Percentiles rank a stretch among this genome's conserved stretches.
Conservation (phyloP, 179 eudicot species). For the Patellifolia procumbens region DNA sequence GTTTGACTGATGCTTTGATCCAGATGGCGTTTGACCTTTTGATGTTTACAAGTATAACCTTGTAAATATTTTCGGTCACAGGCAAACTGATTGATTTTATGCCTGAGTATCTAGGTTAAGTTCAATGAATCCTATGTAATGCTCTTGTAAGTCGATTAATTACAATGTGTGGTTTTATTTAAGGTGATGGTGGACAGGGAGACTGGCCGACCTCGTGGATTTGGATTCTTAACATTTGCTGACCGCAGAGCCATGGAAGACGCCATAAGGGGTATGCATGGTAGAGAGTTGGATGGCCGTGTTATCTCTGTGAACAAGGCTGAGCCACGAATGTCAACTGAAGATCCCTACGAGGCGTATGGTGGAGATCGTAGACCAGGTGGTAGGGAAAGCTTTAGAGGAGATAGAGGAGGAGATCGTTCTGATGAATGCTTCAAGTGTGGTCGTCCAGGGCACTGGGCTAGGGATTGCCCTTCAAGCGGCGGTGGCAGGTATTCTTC, state of each 20-base stretch:
- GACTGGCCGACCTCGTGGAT: conserved; percentile 58
- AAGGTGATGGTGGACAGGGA: conserved; percentile 56
- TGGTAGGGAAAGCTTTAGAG: conserved; percentile 39
- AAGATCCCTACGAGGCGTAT: conserved; percentile 40
- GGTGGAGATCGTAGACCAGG: conserved; percentile 36
- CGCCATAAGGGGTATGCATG: conserved; percentile 53
- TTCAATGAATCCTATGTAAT: not conserved
- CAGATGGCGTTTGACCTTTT: not conserved
- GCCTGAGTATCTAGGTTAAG: not conserved
- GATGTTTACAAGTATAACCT: not conserved
- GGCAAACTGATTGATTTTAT: not conserved
- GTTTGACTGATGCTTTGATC: not conserved
- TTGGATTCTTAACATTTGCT: conserved; percentile 53
- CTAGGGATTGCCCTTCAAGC: conserved; percentile 46
- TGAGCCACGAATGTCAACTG: conserved; percentile 43
- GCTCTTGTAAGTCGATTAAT: not conserved
- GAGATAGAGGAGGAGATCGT: conserved; percentile 31
- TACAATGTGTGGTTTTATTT: conserved; percentile 18
- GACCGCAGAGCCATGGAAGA: conserved; percentile 51
- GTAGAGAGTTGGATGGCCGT: conserved; percentile 48
- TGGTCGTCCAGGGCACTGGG: conserved; percentile 54
- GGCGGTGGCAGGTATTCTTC: conserved; percentile 35
- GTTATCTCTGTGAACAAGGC: conserved; percentile 54
- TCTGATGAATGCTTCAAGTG: conserved; percentile 56
- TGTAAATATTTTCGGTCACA: not conserved